Evolutionary conservation across 2,329 filamentous ascomycete genomes (phyloP), one percentile per base, ranked within the genome.

Genomic region (Penicillium hesseltinei): DNA sequence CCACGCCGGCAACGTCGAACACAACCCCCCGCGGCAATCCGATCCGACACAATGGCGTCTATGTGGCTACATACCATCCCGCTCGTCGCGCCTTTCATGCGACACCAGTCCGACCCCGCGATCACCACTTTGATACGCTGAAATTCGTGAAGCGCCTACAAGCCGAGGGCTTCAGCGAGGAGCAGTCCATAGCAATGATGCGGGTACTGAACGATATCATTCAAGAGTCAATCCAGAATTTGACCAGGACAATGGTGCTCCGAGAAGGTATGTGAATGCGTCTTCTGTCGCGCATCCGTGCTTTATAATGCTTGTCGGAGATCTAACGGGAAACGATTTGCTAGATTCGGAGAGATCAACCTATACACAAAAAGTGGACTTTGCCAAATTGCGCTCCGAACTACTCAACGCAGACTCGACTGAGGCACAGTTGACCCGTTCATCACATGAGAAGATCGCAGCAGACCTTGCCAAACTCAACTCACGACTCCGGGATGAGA

Each of bases 111-210:
- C 82, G 79, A 50, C 72, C 75, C 51, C 85, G 89, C 63, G 92
- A 97, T 69, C 94, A 99, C 75, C 92, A 99, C 76, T 99, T 99
- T 73, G 94, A 99, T 76, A 99, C 94, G 0, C 84, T 99, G 61
- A 97, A 96, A 78, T 96, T 99, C 72, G 92, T 99, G 39, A 91
- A 96, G 77, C 84, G 91, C 51, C 81, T 99, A 40, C 88, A 93
- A 74, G 85, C 85, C 64, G 94, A 99, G 73, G 94, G 94, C 0
- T 97, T 97, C 74, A 96, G 91, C 25, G 93, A 97, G 75, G 89
- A 92, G 66, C 94, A 99, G 77, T 88, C 92, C 2, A 92, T 91
- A 27, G 93, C 94, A n/a, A 94, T 97, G 89, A 97, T 99, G 94
- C 91, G 90, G 73, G 91, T 97, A 7, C 81, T 99, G 39, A 92